Base-by-base conservation (phyloP, 495 filamentous ascomycete species). In the Cryomyces antarcticus region DNA sequence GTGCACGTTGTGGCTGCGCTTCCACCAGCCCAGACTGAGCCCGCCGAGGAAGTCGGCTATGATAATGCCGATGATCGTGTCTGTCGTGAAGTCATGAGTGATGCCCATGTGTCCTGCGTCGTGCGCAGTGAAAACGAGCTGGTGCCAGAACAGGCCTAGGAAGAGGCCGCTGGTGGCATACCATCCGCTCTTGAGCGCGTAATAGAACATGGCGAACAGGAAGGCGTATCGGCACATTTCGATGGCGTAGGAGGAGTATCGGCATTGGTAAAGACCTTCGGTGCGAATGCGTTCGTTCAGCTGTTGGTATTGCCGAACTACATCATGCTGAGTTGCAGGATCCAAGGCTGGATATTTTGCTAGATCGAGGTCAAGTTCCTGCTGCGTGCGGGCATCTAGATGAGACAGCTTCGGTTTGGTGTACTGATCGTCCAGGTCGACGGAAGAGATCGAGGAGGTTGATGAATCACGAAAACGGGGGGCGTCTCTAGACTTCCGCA, bases 81-180 rank as follows among this genome's bases (percentile, higher is more conserved):
- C 89, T 12, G 71, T 61, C 27, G 77, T 73, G 58, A 84, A 95
- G 53, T 75, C 61, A 55, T 95, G 89, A 29, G 89, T 97, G 48
- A 97, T 95, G 46, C 82, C 89, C 80, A 94, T 93, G 59, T 97
- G 89, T 5, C 86, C 86, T 33, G 89, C 84, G 69, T 97, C 89
- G 65, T 97, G 89, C 49, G 84, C 89, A 5, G 80, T 77, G 61
- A 97, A 97, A 37, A 89, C 81, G 29, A 95, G 72, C 54, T 97
- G 89, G 53, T 97, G 89, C 89, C 89, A 97, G 53, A 94, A 73
- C 38, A 71, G 66, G 13, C 88, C 89, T 36, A 96, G 65, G 52
- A 75, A 88, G 44, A 84, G 62, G 5, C 73, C 87, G 36, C 80
- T 82, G 3, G 64, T 62, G 28, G 60, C 68, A 57, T 85, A 97